These are phyloP conservation scores for Blastobotrys petasosporus DNA, from an alignment of 1,139 yeast species.

Conservation along the genomic window DNA sequence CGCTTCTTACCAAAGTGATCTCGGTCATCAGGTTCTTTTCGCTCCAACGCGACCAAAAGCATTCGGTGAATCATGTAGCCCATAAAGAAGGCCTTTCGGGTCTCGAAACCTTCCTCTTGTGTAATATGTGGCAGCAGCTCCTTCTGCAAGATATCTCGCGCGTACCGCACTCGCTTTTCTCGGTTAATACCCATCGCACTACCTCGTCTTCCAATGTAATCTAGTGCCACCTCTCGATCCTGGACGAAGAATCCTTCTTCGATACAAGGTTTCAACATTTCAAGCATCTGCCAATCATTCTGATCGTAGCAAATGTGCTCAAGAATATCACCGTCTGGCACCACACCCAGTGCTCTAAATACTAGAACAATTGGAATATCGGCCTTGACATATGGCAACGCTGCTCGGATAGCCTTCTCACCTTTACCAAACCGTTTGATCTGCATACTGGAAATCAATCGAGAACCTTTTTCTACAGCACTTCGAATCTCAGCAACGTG, in stretches of 20 bases:
- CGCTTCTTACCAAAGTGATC: slow-evolving; percentile 99
- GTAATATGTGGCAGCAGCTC: slow-evolving; percentile 96
- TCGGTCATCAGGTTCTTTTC: slow-evolving; percentile 98
- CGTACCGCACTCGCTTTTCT: slow-evolving; percentile 97
- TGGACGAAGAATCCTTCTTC: slow-evolving; percentile 98
- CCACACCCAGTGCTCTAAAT: slow-evolving; percentile 95
- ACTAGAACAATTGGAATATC: slow-evolving; percentile 96
- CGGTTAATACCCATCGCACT: slow-evolving; percentile 85
- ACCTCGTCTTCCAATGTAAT: slow-evolving; percentile 98
- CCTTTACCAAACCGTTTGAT: slow-evolving; percentile 86
- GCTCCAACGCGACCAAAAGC: slow-evolving; percentile 88
- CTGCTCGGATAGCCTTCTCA: slow-evolving; percentile 83
- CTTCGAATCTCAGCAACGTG: slow-evolving; percentile 96
- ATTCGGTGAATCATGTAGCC: slow-evolving; percentile 97
- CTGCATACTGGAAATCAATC: slow-evolving; percentile 90
- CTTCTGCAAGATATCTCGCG: slow-evolving; percentile 91
- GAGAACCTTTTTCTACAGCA: slow-evolving; percentile 94
- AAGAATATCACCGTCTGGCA: slow-evolving; percentile 97
- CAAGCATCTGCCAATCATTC: slow-evolving; percentile 99
- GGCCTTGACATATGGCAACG: slow-evolving; percentile 91
- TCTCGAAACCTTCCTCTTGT: slow-evolving; percentile 94
- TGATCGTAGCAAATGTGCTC: slow-evolving; percentile 98
- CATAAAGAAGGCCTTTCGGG: slow-evolving; percentile 91
- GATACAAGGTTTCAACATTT: slow-evolving; percentile 97
- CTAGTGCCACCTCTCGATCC: slow-evolving; percentile 96